Conservation (phyloP, 2,329 filamentous ascomycete species). For the Lomentospora prolificans region DNA sequence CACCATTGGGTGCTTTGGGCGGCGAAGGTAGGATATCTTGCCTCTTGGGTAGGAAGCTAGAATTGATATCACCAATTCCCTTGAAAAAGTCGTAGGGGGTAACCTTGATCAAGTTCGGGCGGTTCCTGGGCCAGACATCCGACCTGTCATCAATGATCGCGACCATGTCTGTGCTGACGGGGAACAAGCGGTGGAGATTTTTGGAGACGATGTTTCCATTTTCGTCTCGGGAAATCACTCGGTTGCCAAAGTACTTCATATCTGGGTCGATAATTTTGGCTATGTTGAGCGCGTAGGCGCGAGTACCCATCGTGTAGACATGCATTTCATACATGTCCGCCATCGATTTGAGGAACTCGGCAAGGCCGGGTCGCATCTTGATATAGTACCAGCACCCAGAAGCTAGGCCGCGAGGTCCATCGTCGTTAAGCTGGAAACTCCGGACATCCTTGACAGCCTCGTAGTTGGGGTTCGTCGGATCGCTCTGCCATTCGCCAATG, state of each 20-base stretch:
- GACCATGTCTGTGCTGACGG: constrained; percentile 97
- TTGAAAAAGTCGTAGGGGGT: constrained; percentile 96
- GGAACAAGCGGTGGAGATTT: constrained; percentile 82
- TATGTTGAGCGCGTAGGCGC: constrained; percentile 89
- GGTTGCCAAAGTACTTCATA: constrained; percentile 80
- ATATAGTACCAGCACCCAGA: constrained; percentile 94
- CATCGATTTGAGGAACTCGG: constrained; percentile 68
- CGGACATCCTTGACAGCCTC: constrained; percentile 81
- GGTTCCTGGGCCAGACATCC: constrained; percentile 89
- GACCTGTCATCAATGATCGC: constrained; percentile 96
- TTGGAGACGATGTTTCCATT: constrained; percentile 90
- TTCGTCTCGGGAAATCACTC: constrained; percentile 93
- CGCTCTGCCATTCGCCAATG: constrained; percentile 87
- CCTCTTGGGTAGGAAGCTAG: constrained; percentile 83
- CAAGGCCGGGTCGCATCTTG: constrained; percentile 83
- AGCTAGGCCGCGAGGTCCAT: constrained; percentile 59
- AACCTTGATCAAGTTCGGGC: constrained; percentile 88
- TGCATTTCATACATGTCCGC: constrained; percentile 84
- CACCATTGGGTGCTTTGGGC: background rate
- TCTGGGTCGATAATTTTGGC: constrained; percentile 88
- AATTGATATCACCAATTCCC: constrained; percentile 97
- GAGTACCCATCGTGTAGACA: constrained; percentile 98
- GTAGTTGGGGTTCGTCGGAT: constrained; percentile 82
- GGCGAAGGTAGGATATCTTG: constrained; percentile 36
- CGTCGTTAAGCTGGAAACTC: constrained; percentile 81